phyloP scores from a whole-genome alignment of 805 yeast species.

The Pichia paraexigua region DNA sequence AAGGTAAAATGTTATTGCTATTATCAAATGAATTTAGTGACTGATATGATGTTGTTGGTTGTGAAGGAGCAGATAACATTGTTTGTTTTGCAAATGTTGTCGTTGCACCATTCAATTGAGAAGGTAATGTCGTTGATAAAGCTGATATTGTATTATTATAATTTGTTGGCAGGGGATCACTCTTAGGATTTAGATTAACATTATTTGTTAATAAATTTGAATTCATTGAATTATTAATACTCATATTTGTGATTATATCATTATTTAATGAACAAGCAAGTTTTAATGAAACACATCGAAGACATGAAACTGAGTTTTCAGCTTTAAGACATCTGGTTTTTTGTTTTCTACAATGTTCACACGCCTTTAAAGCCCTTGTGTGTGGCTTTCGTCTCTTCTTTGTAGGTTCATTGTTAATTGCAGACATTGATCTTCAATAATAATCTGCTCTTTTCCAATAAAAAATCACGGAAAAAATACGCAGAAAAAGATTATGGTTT shows the following conservation, averaged over 20 bases:
- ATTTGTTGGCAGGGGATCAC: neutral
- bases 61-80: neutral
- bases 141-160: neutral
- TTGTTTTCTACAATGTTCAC: slow-evolving; percentile 9
- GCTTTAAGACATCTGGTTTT: slow-evolving; percentile 12
- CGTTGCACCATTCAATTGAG: neutral
- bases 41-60: neutral
- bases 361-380: slow-evolving; percentile 11
- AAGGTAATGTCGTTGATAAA: neutral
- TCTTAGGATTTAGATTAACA: neutral
- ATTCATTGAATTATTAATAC: neutral
- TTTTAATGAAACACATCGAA: slow-evolving; percentile 10
- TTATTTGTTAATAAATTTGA: neutral
- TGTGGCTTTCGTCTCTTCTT: slow-evolving; percentile 8
- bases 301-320: slow-evolving; percentile 4
- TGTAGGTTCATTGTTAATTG: neutral
- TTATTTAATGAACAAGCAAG: slow-evolving; percentile 7
- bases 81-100: neutral
- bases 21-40: neutral
- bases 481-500: neutral
- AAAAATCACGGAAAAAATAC: too few relatives aligned
- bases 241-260: neutral
- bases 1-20: neutral
- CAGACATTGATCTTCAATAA: neutral
- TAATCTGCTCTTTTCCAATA: too few relatives aligned